phyloP scores from a whole-genome alignment of 2,329 filamentous ascomycete genomes.

The Arthrobotrys iridis region DNA sequence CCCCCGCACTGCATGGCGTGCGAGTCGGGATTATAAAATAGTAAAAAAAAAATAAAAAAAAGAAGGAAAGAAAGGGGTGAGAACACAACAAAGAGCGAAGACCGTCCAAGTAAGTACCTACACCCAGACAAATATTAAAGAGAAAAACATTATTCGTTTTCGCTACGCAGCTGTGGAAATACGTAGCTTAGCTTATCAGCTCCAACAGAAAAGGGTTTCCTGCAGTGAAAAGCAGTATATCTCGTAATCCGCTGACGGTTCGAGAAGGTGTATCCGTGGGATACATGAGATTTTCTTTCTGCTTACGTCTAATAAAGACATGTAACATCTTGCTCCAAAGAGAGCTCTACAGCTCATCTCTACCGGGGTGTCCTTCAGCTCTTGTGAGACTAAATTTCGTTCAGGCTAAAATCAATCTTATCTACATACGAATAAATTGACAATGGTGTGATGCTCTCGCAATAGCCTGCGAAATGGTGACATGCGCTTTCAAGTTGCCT shows the following conservation, averaged over 20 bases:
- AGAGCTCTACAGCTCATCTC: constrained; percentile 37
- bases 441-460: constrained; percentile 54
- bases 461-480: constrained; percentile 51
- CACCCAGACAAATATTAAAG: background rate
- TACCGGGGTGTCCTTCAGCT: constrained; percentile 33
- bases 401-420: constrained; percentile 52
- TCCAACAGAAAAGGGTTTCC: background rate
- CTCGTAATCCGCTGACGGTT: constrained; percentile 53
- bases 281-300: constrained; percentile 32
- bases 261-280: constrained; percentile 50
- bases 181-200: constrained; percentile 22
- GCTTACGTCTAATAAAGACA: constrained; percentile 27
- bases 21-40: constrained; percentile 41
- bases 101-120: background rate
- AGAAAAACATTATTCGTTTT: background rate
- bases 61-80: background rate
- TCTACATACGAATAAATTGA: constrained; percentile 22
- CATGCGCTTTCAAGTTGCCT: constrained; percentile 13
- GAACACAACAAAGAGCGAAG: background rate
- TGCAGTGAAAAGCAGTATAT: constrained; percentile 29
- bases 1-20: constrained; percentile 51
- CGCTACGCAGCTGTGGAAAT: background rate
- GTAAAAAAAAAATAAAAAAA: constrained; percentile 10
- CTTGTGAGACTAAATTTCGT: constrained; percentile 18
- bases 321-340: constrained; percentile 3